Evolutionary conservation across 495 filamentous ascomycete genomes (phyloP).

Genomic region (Xylaria palmicola): DNA sequence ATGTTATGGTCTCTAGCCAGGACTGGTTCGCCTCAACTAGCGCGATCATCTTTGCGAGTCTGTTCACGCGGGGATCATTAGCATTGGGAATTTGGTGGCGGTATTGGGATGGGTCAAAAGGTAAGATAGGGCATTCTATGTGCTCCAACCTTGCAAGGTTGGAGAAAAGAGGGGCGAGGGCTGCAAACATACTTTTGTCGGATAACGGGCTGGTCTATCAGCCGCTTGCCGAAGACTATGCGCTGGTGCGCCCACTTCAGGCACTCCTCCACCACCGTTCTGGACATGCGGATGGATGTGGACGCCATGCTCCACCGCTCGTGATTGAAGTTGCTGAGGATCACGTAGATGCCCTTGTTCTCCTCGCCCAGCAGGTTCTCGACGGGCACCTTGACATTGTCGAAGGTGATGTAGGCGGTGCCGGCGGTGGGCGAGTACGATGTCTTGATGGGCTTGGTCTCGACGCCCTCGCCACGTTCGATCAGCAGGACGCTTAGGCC

Average conservation of each 20-base stretch:
- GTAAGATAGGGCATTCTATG: neutral
- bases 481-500: constrained; percentile 79
- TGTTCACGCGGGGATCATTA: neutral
- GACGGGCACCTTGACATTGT: constrained; percentile 82
- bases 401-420: constrained; percentile 79
- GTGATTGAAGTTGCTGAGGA: constrained; percentile 86
- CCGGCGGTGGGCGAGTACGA: constrained; percentile 77
- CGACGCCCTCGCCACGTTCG: constrained; percentile 64
- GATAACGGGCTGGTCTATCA: constrained; percentile 84
- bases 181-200: constrained; percentile 59
- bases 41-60: constrained; percentile 82
- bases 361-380: constrained; percentile 79
- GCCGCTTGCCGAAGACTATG: constrained; percentile 77
- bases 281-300: constrained; percentile 62
- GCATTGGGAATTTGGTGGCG: neutral
- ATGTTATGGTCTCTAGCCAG: constrained; percentile 78
- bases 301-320: constrained; percentile 70
- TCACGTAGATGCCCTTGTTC: constrained; percentile 85
- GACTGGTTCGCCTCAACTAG: constrained; percentile 78
- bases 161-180: neutral
- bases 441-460: constrained; percentile 82
- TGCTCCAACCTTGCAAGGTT: no score
- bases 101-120: neutral
- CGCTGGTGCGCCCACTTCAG: constrained; percentile 89
- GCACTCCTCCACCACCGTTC: constrained; percentile 77